These are phyloP conservation scores for Silene conica DNA, from an alignment of 148 eudicot species.

Conservation along the genomic window DNA sequence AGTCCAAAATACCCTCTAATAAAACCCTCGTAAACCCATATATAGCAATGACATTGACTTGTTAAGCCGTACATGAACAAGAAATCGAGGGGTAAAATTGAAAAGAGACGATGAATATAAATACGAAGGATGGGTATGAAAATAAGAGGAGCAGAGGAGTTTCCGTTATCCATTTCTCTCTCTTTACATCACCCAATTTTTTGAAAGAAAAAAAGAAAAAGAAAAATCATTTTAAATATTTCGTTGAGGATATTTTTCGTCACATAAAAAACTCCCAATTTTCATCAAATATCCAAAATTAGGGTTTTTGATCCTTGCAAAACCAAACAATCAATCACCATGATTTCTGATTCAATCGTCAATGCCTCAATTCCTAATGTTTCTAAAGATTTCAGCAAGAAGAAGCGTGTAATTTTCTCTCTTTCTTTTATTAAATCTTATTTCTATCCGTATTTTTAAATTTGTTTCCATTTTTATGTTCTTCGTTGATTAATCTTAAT, in stretches of 20 bases:
- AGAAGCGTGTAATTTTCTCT: slow-evolving; percentile 55
- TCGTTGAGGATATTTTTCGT: neutral
- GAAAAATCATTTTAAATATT: neutral
- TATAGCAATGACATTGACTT: no score
- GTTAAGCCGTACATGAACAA: neutral
- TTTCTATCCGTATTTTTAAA: slow-evolving; percentile 12
- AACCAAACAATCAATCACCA: slow-evolving; percentile 12
- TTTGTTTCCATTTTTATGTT: neutral
- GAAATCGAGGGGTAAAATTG: neutral
- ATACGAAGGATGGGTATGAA: neutral
- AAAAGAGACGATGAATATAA: neutral
- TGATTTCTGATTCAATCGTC: slow-evolving; percentile 70
- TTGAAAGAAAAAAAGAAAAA: neutral
- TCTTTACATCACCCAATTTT: slow-evolving; percentile 5
- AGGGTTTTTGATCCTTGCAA: slow-evolving; percentile 32
- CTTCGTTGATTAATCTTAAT: slow-evolving; percentile 3
- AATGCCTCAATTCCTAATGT: slow-evolving; percentile 60
- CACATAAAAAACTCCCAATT: neutral
- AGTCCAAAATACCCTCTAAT: no score
- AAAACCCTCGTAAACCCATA: no score
- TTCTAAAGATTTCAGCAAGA: slow-evolving; percentile 73
- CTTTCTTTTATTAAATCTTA: neutral
- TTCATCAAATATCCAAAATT: slow-evolving; percentile 12
- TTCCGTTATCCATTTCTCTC: slow-evolving; percentile 9
- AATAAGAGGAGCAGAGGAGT: slow-evolving; percentile 15